Evolutionary conservation across 371 early-diverging fungal species (phyloP).

Genomic region (Mortierella sp.): DNA sequence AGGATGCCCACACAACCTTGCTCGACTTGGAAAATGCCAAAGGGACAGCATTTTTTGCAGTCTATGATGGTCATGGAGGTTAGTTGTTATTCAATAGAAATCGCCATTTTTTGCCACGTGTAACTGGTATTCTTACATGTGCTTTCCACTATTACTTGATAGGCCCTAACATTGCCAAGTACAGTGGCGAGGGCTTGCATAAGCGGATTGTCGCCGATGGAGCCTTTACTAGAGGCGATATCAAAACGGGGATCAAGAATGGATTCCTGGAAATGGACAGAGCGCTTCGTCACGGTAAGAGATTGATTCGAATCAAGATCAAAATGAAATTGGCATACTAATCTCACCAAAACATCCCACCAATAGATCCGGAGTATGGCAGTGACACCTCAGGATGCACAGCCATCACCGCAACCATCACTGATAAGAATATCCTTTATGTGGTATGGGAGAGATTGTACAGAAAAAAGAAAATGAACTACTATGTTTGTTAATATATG

Average conservation of each 20-base stretch:
- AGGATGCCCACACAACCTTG: slow-evolving; percentile 92
- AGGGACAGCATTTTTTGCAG: slow-evolving; percentile 88
- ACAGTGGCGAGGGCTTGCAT: slow-evolving; percentile 83
- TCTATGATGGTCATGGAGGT: slow-evolving; percentile 98
- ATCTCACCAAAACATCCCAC: background rate
- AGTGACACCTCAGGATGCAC: slow-evolving; percentile 94
- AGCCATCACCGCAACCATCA: slow-evolving; percentile 87
- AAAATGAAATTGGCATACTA: background rate
- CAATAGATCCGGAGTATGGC: slow-evolving; percentile 72
- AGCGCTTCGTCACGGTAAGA: slow-evolving; percentile 76
- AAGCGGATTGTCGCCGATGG: slow-evolving; percentile 72
- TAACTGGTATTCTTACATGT: background rate
- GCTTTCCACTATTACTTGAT: background rate
- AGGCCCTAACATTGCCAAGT: slow-evolving; percentile 87
- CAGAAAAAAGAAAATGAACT: background rate
- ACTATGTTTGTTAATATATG: background rate
- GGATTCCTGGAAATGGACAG: slow-evolving; percentile 88
- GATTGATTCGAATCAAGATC: background rate
- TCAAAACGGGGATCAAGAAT: slow-evolving; percentile 75
- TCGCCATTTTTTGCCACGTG: background rate
- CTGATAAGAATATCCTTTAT: slow-evolving; percentile 69
- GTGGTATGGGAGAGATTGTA: slow-evolving; percentile 47
- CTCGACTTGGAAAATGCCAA: slow-evolving; percentile 66
- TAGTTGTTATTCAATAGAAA: slow-evolving; percentile 12
- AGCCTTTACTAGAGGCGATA: slow-evolving; percentile 74